Percentiles rank a stretch among this genome's conserved stretches.
phyloP scores from a whole-genome alignment of 192 early-diverging fungal species.

The Helicostylum pulchrum region DNA sequence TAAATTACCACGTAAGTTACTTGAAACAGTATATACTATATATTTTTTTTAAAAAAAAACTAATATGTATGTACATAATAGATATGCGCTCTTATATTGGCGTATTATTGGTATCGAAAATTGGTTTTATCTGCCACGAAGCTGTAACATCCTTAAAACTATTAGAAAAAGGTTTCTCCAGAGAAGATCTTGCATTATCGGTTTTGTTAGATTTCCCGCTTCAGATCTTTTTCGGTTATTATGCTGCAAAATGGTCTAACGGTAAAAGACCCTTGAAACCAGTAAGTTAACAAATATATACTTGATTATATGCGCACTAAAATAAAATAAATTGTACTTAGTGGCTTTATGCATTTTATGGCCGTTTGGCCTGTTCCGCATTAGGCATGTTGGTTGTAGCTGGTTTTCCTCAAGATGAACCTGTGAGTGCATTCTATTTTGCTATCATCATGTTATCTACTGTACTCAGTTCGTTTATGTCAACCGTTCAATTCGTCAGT shows the following conservation, averaged over 20 bases:
- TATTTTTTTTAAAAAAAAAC: background rate
- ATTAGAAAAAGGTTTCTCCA: conserved; percentile 89
- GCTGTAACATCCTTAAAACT: conserved; percentile 92
- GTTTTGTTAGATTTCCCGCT: conserved; percentile 96
- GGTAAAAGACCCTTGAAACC: conserved; percentile 82
- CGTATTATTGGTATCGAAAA: conserved; percentile 82
- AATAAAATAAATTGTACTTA: conserved; percentile 15
- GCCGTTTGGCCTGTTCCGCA: conserved; percentile 74
- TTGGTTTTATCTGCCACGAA: conserved; percentile 96
- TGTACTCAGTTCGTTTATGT: conserved; percentile 82
- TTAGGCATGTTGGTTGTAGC: conserved; percentile 83
- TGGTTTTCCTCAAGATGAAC: conserved; percentile 67
- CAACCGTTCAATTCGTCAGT: conserved; percentile 94
- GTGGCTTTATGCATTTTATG: conserved; percentile 91
- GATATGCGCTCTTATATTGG: conserved; percentile 85
- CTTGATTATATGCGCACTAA: background rate
- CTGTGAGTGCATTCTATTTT: conserved; percentile 68
- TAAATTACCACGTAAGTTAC: conserved; percentile 68
- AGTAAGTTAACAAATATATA: conserved; percentile 43
- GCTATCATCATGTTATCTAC: conserved; percentile 72
- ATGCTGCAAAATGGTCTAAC: conserved; percentile 93
- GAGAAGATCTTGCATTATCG: conserved; percentile 91
- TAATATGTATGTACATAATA: conserved; percentile 12
- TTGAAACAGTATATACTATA: conserved; percentile 1
- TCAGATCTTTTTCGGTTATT: conserved; percentile 96